phyloP scores from a whole-genome alignment of 2,329 filamentous ascomycete genomes.

The Neocucurbitaria cava region DNA sequence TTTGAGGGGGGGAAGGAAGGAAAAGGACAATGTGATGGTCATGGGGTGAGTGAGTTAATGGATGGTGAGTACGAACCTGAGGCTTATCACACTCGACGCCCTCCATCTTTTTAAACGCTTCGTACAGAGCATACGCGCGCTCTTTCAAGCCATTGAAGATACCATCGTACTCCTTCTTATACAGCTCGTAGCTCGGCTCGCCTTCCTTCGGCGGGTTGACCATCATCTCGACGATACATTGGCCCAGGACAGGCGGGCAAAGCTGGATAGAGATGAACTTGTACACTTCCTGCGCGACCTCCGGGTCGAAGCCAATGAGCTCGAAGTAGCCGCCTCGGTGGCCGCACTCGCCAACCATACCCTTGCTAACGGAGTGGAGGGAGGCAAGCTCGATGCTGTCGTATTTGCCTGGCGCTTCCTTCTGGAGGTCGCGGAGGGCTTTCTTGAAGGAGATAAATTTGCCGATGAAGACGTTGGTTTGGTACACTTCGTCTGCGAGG shows the following conservation, averaged over 20 bases:
- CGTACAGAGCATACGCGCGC: conserved; percentile 84
- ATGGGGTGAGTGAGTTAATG: too few relatives aligned
- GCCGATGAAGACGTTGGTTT: conserved; percentile 96
- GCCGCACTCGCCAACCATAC: conserved; percentile 98
- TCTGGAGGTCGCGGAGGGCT: conserved; percentile 80
- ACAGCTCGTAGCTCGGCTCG: conserved; percentile 82
- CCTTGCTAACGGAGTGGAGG: conserved; percentile 93
- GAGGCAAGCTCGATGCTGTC: conserved; percentile 88
- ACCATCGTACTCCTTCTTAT: conserved; percentile 81
- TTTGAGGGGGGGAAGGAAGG: conserved; percentile 4
- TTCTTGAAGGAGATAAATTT: conserved; percentile 97
- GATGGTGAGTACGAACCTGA: conserved; percentile 65
- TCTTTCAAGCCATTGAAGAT: conserved; percentile 81
- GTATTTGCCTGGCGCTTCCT: conserved; percentile 71
- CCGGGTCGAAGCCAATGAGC: conserved; percentile 83
- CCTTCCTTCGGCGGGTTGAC: conserved; percentile 90
- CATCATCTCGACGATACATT: conserved; percentile 97
- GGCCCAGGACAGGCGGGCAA: conserved; percentile 92
- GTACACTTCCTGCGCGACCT: conserved; percentile 93
- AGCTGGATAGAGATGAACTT: conserved; percentile 98
- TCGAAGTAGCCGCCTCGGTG: conserved; percentile 98
- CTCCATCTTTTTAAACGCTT: conserved; percentile 93
- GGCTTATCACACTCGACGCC: conserved; percentile 89
- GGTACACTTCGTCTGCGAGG: conserved; percentile 97
- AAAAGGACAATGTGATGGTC: neutral